These are phyloP conservation scores for Fragaria vesca DNA, from an alignment of 306 rosid species.

Conservation along the genomic window DNA sequence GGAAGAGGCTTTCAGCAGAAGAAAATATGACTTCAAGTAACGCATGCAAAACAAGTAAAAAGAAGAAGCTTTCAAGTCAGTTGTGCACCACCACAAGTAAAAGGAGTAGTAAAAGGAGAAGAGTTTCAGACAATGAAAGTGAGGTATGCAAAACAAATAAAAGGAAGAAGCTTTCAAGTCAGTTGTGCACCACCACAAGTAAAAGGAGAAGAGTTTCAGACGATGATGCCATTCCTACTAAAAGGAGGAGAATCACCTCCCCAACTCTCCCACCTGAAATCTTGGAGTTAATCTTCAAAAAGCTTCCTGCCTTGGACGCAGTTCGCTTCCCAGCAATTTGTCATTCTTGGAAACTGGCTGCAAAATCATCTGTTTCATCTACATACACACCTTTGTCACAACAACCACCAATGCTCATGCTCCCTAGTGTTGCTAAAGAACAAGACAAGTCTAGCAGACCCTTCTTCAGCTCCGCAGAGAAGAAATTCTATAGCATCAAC, in stretches of 20 bases:
- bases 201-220: background rate
- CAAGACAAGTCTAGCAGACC: background rate
- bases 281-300: background rate
- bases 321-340: background rate
- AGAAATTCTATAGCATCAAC: background rate
- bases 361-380: background rate
- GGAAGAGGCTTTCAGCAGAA: background rate
- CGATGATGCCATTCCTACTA: background rate
- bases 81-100: background rate
- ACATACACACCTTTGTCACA: background rate
- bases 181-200: background rate
- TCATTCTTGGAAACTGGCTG: background rate
- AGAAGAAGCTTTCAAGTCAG: background rate
- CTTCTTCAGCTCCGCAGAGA: background rate
- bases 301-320: background rate
- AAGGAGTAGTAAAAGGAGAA: background rate
- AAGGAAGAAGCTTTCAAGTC: background rate
- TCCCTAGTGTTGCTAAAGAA: background rate
- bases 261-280: background rate
- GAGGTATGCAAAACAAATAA: background rate
- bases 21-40: background rate
- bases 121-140: background rate
- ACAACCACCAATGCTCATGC: background rate
- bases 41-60: background rate
- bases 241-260: background rate